phyloP scores from a whole-genome alignment of 2,329 filamentous ascomycete species.

The Apiospora malaysiana region DNA sequence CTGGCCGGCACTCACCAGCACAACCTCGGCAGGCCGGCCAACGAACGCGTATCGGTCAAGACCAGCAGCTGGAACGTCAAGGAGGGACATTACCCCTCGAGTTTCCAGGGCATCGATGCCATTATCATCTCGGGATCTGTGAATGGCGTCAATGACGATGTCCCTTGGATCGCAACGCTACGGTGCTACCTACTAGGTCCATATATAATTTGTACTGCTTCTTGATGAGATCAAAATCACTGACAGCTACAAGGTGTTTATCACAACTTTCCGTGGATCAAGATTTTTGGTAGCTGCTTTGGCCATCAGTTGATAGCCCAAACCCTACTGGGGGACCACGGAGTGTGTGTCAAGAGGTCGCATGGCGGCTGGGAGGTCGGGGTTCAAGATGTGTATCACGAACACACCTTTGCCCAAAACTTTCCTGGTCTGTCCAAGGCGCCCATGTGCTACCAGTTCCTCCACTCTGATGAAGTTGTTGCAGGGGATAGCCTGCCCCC shows the following conservation, averaged over 20 bases:
- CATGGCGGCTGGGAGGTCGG: slow-evolving; percentile 25
- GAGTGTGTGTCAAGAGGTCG: slow-evolving; percentile 21
- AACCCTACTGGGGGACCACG: slow-evolving; percentile 19
- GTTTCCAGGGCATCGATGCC: slow-evolving; percentile 19
- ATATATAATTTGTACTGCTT: too few species aligned
- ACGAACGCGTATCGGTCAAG: neutral
- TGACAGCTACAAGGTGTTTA: slow-evolving; percentile 16
- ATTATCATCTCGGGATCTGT: slow-evolving; percentile 25
- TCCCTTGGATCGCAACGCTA: slow-evolving; percentile 23
- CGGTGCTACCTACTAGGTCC: slow-evolving; percentile 19
- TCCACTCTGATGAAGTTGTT: slow-evolving; percentile 25
- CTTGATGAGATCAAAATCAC: too few species aligned
- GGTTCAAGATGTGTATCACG: slow-evolving; percentile 23
- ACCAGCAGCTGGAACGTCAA: slow-evolving; percentile 20
- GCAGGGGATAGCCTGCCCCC: slow-evolving; percentile 5
- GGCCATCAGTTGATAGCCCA: slow-evolving; percentile 26
- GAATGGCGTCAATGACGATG: slow-evolving; percentile 22
- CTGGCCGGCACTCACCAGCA: slow-evolving; percentile 17
- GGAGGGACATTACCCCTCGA: slow-evolving; percentile 21
- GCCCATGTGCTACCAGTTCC: slow-evolving; percentile 25
- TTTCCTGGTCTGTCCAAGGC: slow-evolving; percentile 20
- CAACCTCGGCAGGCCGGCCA: slow-evolving; percentile 5
- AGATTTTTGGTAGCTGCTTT: slow-evolving; percentile 27
- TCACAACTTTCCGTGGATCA: slow-evolving; percentile 21
- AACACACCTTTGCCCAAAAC: neutral